Conservation (phyloP, 2,329 filamentous ascomycete genomes). For the Diaporthe destruens region DNA sequence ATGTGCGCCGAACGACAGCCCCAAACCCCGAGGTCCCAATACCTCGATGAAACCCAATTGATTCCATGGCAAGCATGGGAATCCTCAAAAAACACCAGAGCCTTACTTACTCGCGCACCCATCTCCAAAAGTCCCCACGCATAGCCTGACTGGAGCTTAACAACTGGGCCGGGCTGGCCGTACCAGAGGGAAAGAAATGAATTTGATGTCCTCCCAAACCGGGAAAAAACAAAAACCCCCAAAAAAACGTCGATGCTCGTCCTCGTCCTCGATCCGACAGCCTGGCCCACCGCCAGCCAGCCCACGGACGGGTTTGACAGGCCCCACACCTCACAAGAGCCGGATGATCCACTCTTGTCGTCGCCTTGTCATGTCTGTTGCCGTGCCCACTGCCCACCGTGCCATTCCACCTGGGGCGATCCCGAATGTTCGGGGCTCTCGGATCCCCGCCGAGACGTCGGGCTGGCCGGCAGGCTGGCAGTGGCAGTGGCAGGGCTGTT, state of each 20-base stretch:
- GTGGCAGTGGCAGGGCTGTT: not conserved
- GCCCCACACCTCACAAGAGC: constrained; percentile 1
- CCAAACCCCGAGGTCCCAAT: not conserved
- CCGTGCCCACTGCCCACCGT: constrained; percentile 4
- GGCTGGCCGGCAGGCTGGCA: too few relatives aligned
- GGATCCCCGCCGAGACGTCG: constrained; percentile 5
- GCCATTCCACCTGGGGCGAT: not conserved
- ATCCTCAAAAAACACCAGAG: not conserved
- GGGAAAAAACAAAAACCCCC: too few relatives aligned
- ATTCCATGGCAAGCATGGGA: constrained; percentile 10
- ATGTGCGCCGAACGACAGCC: not conserved
- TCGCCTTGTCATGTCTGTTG: not conserved
- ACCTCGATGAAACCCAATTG: constrained; percentile 16
- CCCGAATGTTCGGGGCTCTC: constrained; percentile 1
- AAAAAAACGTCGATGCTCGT: not conserved
- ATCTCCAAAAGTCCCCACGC: too few relatives aligned
- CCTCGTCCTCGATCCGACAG: not conserved
- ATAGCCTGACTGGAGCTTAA: too few relatives aligned
- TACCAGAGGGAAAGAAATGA: too few relatives aligned
- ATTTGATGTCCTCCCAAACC: too few relatives aligned
- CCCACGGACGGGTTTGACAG: not conserved
- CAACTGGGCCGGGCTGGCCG: too few relatives aligned
- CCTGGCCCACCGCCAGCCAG: not conserved
- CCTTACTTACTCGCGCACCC: not conserved
- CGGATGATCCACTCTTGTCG: constrained; percentile 1